Evolutionary conservation across 2,329 filamentous ascomycete species (phyloP).

Genomic region (Calonectria pteridis): DNA sequence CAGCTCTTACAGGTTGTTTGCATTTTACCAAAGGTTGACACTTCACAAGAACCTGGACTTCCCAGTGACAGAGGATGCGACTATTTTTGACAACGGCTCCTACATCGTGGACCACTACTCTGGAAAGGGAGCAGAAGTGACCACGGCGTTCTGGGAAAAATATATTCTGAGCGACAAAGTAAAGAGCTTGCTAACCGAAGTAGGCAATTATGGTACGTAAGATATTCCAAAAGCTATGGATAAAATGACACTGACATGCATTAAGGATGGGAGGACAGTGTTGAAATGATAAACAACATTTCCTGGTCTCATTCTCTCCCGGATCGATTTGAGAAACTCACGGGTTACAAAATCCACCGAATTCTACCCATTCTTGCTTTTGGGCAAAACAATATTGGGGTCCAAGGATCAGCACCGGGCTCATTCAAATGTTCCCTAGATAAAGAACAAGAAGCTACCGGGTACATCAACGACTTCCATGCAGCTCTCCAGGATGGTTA

Average conservation of each 20-base stretch:
- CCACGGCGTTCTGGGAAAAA: constrained; percentile 10
- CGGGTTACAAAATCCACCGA: not conserved
- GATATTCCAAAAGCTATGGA: not conserved
- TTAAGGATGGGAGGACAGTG: constrained; percentile 21
- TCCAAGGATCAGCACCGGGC: not conserved
- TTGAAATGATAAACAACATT: constrained; percentile 4
- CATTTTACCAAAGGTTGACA: constrained; percentile 11
- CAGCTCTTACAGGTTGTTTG: not conserved
- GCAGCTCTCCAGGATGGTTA: not conserved
- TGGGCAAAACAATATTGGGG: not conserved
- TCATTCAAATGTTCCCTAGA: constrained; percentile 2
- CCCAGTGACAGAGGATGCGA: not conserved
- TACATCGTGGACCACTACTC: constrained; percentile 15
- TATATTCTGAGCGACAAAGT: constrained; percentile 2
- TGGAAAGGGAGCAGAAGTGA: not conserved
- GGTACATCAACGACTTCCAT: constrained; percentile 16
- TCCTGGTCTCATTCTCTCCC: constrained; percentile 1
- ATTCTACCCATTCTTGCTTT: constrained; percentile 8
- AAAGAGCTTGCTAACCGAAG: not conserved
- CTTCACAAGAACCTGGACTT: constrained; percentile 16
- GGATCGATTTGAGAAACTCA: not conserved
- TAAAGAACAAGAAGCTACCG: not conserved
- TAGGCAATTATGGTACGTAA: constrained; percentile 15
- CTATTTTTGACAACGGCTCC: constrained; percentile 18
- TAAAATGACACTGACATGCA: not conserved